These are phyloP conservation scores for Clathrospora elynae DNA, from an alignment of 2,329 filamentous ascomycete species.

Conservation along the genomic window DNA sequence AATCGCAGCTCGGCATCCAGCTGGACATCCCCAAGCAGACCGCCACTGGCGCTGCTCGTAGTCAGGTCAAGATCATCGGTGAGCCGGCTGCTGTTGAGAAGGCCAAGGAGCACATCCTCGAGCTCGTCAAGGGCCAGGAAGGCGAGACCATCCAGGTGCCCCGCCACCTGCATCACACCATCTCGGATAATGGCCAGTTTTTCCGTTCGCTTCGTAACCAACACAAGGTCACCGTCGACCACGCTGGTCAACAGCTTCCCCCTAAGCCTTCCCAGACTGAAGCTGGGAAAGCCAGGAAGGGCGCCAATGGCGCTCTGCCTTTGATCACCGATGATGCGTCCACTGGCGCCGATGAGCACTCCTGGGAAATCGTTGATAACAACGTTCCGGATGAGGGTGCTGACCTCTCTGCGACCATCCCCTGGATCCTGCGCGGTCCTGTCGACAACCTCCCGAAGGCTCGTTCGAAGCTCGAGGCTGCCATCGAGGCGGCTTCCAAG, in stretches of 20 bases:
- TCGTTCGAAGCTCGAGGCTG: conserved; percentile 72
- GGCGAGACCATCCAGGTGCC: conserved; percentile 88
- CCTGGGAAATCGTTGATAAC: conserved; percentile 80
- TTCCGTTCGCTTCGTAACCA: conserved; percentile 90
- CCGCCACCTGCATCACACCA: conserved; percentile 76
- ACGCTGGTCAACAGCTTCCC: conserved; percentile 79
- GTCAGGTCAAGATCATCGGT: conserved; percentile 84
- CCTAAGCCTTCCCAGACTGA: conserved; percentile 64
- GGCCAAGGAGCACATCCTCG: conserved; percentile 82
- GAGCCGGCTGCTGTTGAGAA: conserved; percentile 77
- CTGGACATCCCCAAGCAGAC: conserved; percentile 87
- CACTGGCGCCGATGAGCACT: conserved; percentile 67
- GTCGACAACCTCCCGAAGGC: conserved; percentile 82
- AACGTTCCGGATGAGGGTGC: conserved; percentile 59
- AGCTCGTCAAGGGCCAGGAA: conserved; percentile 81
- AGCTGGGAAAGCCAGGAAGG: conserved; percentile 52
- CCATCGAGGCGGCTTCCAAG: conserved; percentile 72
- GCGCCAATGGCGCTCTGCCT: conserved; percentile 72
- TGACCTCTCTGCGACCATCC: conserved; percentile 64
- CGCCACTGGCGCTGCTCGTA: conserved; percentile 71
- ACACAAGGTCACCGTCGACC: conserved; percentile 87
- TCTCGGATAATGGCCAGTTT: conserved; percentile 88
- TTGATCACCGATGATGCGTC: conserved; percentile 83
- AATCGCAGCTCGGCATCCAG: conserved; percentile 82
- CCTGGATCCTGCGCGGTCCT: conserved; percentile 85